These are phyloP conservation scores for Fusarium sp. DNA, from an alignment of 2,329 filamentous ascomycete genomes.

Conservation along the genomic window DNA sequence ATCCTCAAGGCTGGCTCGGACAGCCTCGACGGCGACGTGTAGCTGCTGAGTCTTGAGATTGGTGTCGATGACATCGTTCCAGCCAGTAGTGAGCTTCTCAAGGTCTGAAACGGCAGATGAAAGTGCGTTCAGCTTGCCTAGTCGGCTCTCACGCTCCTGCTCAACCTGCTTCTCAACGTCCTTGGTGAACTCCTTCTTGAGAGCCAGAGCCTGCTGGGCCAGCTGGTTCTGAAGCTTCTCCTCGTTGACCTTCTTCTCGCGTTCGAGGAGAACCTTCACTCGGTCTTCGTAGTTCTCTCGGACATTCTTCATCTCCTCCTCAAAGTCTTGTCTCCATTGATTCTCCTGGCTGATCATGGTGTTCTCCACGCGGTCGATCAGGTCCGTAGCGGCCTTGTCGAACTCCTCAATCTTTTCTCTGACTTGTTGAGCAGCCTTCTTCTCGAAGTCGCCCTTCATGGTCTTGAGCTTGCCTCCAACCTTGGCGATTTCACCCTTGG, in stretches of 20 bases:
- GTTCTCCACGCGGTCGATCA: constrained; percentile 87
- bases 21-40: constrained; percentile 93
- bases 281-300: constrained; percentile 82
- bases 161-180: constrained; percentile 87
- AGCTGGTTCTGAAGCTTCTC: constrained; percentile 86
- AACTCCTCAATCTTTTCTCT: constrained; percentile 79
- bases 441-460: constrained; percentile 76
- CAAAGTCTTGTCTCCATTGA: constrained; percentile 89
- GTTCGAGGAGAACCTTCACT: constrained; percentile 80
- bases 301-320: constrained; percentile 83
- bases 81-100: constrained; percentile 86
- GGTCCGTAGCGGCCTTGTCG: constrained; percentile 84
- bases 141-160: constrained; percentile 84
- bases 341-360: constrained; percentile 84
- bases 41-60: constrained; percentile 96
- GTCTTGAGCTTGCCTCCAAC: constrained; percentile 82
- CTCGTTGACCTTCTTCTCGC: constrained; percentile 82
- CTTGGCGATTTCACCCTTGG: constrained; percentile 83
- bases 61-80: constrained; percentile 89
- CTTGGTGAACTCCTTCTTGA: constrained; percentile 85
- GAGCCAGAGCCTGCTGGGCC: constrained; percentile 86
- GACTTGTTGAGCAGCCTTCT: constrained; percentile 80
- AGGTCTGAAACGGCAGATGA: constrained; percentile 82
- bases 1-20: constrained; percentile 84
- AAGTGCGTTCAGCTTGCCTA: constrained; percentile 86